These are phyloP conservation scores for Plasmodium vinckei DNA, from an alignment of 169 alveolate species.

Conservation along the genomic window DNA sequence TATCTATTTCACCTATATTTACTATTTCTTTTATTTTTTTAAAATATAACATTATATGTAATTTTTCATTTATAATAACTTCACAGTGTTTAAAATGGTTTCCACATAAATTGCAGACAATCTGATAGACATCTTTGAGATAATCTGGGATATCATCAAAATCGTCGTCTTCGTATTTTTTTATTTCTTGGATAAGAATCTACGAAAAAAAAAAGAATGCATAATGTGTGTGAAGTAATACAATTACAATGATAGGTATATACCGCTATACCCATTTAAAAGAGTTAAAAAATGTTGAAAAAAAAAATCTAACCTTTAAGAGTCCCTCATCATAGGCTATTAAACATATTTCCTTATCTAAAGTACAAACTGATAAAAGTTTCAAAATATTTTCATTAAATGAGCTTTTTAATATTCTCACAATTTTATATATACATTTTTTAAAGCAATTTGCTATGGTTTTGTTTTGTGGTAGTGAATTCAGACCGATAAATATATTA, in stretches of 20 bases:
- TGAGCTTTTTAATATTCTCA: conserved; percentile 13
- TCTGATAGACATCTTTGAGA: conserved; percentile 20
- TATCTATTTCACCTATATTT: conserved; percentile 3
- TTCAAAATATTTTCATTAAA: conserved; percentile 29
- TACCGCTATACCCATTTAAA: background rate
- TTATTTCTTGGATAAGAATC: conserved; percentile 56
- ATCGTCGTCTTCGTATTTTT: conserved; percentile 5
- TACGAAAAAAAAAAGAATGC: background rate
- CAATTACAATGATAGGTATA: background rate
- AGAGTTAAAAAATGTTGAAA: background rate
- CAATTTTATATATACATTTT: conserved; percentile 54
- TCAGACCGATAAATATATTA: conserved; percentile 48
- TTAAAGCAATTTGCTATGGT: conserved; percentile 33
- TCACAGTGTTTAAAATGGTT: conserved; percentile 53
- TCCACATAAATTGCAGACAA: conserved; percentile 25
- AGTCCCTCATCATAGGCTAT: conserved; percentile 76
- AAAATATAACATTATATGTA: conserved; percentile 37
- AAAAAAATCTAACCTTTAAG: conserved; percentile 27
- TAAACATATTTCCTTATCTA: conserved; percentile 55
- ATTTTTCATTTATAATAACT: conserved; percentile 44
- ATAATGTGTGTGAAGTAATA: background rate
- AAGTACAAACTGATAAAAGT: conserved; percentile 35
- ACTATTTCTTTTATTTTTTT: conserved; percentile 61
- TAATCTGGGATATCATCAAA: conserved; percentile 39
- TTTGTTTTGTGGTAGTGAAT: conserved; percentile 24